phyloP scores from a whole-genome alignment of 495 filamentous ascomycete genomes.

The Penicillium waksmanii region DNA sequence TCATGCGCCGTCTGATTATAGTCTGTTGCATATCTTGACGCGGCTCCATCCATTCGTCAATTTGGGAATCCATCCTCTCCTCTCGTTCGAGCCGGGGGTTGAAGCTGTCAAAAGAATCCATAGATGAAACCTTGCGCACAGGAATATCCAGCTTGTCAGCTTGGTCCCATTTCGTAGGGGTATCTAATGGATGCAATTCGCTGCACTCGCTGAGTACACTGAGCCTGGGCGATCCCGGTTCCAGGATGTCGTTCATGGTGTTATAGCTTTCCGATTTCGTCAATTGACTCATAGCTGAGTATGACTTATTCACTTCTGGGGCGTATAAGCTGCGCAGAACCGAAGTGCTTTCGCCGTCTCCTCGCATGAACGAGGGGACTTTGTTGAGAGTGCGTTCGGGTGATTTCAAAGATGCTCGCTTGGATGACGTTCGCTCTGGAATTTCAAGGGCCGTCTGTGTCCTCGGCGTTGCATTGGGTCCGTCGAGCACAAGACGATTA shows the following conservation, averaged over 20 bases:
- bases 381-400: slow-evolving; percentile 43
- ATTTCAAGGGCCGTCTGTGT: slow-evolving; percentile 39
- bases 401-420: slow-evolving; percentile 19
- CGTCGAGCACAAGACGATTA: slow-evolving; percentile 29
- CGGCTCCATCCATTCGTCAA: slow-evolving; percentile 39
- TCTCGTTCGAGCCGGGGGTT: slow-evolving; percentile 12
- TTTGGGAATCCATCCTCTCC: slow-evolving; percentile 27
- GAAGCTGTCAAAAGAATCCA: slow-evolving; percentile 25
- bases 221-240: slow-evolving; percentile 62
- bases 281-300: slow-evolving; percentile 31
- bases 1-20: slow-evolving; percentile 26
- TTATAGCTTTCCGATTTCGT: slow-evolving; percentile 44
- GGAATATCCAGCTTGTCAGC: slow-evolving; percentile 42
- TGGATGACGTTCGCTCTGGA: slow-evolving; percentile 46
- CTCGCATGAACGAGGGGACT: slow-evolving; percentile 70
- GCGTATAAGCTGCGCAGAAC: slow-evolving; percentile 68
- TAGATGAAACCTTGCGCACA: slow-evolving; percentile 27
- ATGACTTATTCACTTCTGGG: slow-evolving; percentile 48
- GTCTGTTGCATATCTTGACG: slow-evolving; percentile 22
- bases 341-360: slow-evolving; percentile 62
- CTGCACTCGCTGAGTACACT: slow-evolving; percentile 82
- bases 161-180: slow-evolving; percentile 19
- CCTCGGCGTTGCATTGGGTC: slow-evolving; percentile 30
- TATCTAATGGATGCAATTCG: slow-evolving; percentile 67
- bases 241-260: slow-evolving; percentile 36